Base-by-base conservation (phyloP, 2,329 filamentous ascomycete genomes). In the Aspergillus pseudonomiae region DNA sequence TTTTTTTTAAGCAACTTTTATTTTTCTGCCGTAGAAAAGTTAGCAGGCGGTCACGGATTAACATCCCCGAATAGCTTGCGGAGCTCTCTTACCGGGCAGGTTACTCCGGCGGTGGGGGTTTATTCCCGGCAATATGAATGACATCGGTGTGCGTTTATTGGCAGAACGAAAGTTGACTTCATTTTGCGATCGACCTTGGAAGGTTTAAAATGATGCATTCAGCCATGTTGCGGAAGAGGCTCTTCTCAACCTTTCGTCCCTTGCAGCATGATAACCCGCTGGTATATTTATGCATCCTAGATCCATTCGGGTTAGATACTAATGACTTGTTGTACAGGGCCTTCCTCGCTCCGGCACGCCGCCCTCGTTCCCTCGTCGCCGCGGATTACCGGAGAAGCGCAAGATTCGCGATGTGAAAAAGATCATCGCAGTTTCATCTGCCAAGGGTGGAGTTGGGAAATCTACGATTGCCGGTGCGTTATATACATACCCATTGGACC, bases 371-470 rank as follows among this genome's bases (percentile, higher is more conserved):
- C 90, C 89, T 36, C 89, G 91, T 45, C 91, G 92, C 79, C 88
- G 92, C 59, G 92, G 92, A 28, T 85, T 96, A 12, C 94, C 95
- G 0, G 87, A 93, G 70, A 89, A 91, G 72, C 87, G 92, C 68
- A 89, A 87, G 70, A 96, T 99, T 70, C 86, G 86, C 30, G 89
- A 94, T 75, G 94, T 99, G 28, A 86, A 88, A 68, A 97, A 96
- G 76, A 89, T 97, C n/a, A 88, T 99, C 63, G 93, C 94, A n/a
- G 92, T 99, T 16, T 97, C 93, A 4, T 98, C 94, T 1, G 95
- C 95, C 16, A 99, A 99, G 75, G 95, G 95, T 2, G 95, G 95
- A n/a, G 95, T 99, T 0, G 95, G 95, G 1, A 99, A 99, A 77
- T 97, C 93, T 70, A 99, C 95, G 9, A 89, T 98, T 52, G 90